Evolutionary conservation across 306 rosid species (phyloP), one percentile per base, ranked within the genome.

Genomic region (Crotalaria pallida): DNA sequence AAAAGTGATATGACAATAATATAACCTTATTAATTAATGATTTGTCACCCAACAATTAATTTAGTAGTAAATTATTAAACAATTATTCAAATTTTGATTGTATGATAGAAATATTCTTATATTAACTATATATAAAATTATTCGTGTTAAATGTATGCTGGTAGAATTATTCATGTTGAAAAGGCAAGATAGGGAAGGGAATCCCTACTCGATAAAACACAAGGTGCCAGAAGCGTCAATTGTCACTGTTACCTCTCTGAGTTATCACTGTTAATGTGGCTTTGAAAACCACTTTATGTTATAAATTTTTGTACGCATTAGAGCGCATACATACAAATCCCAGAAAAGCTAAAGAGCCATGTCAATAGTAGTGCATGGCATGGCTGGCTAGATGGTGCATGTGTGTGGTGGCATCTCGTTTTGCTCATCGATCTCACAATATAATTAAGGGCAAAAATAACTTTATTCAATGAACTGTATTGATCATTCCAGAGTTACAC

Each of bases 231-330:
- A 49, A 70, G 69, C 47, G 77, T 69, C 57, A 59, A 27, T 11
- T 41, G 75, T 64, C 75, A 71, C 59, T 57, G 55, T 50, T 57
- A 3, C 45, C 53, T 29, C 66, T 64, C 43, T 56, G 73, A 75
- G 75, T 80, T 31, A 69, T 73, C 73, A 59, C 60, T 80, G 29
- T 75, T 80, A n/a, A n/a, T n/a, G 56, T 45, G 36, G 65, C 48
- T 41, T 10, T 24, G 45, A 23, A 44, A 63, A 57, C 38, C 67
- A 60, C 50, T 33, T 73, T 38, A 48, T 0, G 71, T 58, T 65
- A 71, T 51, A 51, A 52, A 43, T 33, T 73, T 73, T 74, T 78
- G 69, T 74, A 57, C 18, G n/a, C 58, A 77, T 68, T 69, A 11
- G 50, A 74, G 51, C 51, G 51, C 51, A 57, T 45, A 10, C 13